phyloP scores from a whole-genome alignment of 225 moss, liverwort and hornwort species.

The Anthoceros angustus region DNA sequence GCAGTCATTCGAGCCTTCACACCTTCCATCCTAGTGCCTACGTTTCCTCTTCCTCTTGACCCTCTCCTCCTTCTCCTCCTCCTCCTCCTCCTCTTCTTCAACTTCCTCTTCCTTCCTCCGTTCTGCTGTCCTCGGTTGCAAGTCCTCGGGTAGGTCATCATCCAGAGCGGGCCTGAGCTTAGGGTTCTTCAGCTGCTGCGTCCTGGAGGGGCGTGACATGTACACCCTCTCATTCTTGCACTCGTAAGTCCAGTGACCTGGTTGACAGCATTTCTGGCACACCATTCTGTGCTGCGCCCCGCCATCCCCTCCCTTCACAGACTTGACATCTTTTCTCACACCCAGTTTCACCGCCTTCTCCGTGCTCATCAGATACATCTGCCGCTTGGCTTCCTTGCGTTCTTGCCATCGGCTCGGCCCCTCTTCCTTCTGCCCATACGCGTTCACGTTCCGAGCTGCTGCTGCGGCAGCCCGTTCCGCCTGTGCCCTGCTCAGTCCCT shows the following conservation, averaged over 20 bases:
- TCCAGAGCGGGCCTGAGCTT: constrained; percentile 28
- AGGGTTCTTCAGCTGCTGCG: constrained; percentile 64
- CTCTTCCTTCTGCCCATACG: constrained; percentile 96
- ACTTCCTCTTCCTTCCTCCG: not conserved
- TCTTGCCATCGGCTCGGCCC: constrained; percentile 98
- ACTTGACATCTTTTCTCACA: constrained; percentile 55
- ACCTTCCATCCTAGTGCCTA: not conserved
- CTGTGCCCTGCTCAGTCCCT: constrained; percentile 60
- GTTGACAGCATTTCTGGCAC: constrained; percentile 76
- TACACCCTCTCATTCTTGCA: constrained; percentile 76
- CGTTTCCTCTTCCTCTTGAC: not conserved
- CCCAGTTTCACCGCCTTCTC: constrained; percentile 89
- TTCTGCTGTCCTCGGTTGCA: not conserved
- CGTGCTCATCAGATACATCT: constrained; percentile 98
- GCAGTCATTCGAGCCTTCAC: not conserved
- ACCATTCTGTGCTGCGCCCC: constrained; percentile 31
- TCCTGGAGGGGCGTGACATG: constrained; percentile 60
- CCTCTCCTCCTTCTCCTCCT: not conserved
- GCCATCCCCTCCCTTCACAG: constrained; percentile 11
- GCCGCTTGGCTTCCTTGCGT: constrained; percentile 86
- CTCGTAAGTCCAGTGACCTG: constrained; percentile 83
- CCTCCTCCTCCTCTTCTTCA: not conserved
- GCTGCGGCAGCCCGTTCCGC: constrained; percentile 62
- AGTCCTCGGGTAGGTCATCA: not conserved
- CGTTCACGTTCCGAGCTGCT: constrained; percentile 71